Evolutionary conservation across 371 early-diverging fungal species (phyloP).

Genomic region (Paraphysoderma sedebokerense): DNA sequence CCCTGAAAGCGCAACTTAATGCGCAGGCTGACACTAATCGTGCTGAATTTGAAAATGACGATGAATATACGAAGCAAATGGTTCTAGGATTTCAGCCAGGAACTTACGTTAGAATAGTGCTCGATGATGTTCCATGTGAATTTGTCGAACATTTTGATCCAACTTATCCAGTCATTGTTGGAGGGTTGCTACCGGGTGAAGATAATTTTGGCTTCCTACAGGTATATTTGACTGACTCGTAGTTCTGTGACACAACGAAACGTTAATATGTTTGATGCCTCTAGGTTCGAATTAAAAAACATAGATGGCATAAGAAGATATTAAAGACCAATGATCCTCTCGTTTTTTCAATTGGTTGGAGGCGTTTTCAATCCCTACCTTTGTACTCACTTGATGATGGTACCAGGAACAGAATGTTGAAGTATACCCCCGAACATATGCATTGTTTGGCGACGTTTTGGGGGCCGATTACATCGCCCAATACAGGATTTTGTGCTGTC

Average conservation of each 20-base stretch:
- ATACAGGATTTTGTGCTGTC: slow-evolving; percentile 34
- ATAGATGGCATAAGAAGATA: slow-evolving; percentile 93
- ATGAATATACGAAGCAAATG: slow-evolving; percentile 47
- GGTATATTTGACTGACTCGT: no score
- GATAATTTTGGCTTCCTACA: slow-evolving; percentile 75
- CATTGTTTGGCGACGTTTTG: slow-evolving; percentile 92
- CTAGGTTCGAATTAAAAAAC: slow-evolving; percentile 92
- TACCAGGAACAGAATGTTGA: slow-evolving; percentile 89
- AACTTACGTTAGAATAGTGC: slow-evolving; percentile 75
- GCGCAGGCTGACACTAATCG: slow-evolving; percentile 61
- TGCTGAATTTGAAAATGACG: slow-evolving; percentile 71
- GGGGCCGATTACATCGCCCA: slow-evolving; percentile 36
- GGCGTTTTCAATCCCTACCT: slow-evolving; percentile 93
- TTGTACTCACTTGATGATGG: slow-evolving; percentile 86
- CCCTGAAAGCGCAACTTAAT: slow-evolving; percentile 68
- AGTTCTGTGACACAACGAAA: no score
- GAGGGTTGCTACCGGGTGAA: slow-evolving; percentile 75
- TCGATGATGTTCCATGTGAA: slow-evolving; percentile 80
- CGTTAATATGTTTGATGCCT: no score
- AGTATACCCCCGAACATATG: slow-evolving; percentile 98
- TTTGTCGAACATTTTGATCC: slow-evolving; percentile 84
- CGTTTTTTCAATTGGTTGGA: slow-evolving; percentile 96
- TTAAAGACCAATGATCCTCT: slow-evolving; percentile 96
- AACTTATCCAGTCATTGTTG: slow-evolving; percentile 67
- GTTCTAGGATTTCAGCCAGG: slow-evolving; percentile 83